These are phyloP conservation scores for Omphalotus olearius DNA, from an alignment of 1,284 basidiomycete species.

Conservation along the genomic window DNA sequence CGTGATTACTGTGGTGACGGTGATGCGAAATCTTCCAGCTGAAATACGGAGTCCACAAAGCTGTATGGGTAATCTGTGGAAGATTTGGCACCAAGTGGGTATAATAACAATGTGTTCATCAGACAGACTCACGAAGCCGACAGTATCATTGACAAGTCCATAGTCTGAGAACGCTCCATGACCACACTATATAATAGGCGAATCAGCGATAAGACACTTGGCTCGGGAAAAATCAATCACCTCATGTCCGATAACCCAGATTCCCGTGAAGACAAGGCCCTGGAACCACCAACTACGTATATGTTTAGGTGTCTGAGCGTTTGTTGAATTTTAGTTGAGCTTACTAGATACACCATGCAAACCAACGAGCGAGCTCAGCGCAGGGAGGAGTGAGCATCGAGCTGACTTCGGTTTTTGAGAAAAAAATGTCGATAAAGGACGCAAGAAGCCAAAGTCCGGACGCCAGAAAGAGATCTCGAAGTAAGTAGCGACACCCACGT, in stretches of 20 bases:
- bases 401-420: conserved; percentile 23
- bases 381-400: conserved; percentile 29
- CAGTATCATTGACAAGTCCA: conserved; percentile 26
- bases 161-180: conserved; percentile 30
- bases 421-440: conserved; percentile 43
- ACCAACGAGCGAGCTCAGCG: conserved; percentile 33
- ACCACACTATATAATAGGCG: conserved; percentile 24
- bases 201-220: background rate
- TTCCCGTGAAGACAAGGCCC: conserved; percentile 52
- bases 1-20: conserved; percentile 26
- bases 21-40: conserved; percentile 27
- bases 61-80: conserved; percentile 42
- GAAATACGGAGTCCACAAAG: conserved; percentile 52
- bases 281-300: conserved; percentile 51
- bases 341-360: conserved; percentile 13
- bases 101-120: conserved; percentile 17
- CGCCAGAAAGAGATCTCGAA: conserved; percentile 45
- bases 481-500: conserved; percentile 31
- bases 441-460: conserved; percentile 40
- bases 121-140: conserved; percentile 39
- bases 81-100: conserved; percentile 56
- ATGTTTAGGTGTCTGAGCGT: background rate
- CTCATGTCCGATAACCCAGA: conserved; percentile 65
- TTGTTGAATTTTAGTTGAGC: background rate
- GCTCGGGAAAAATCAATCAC: conserved; percentile 21